These are phyloP conservation scores for Saturnispora quitensis DNA, from an alignment of 805 yeast species.

Conservation along the genomic window DNA sequence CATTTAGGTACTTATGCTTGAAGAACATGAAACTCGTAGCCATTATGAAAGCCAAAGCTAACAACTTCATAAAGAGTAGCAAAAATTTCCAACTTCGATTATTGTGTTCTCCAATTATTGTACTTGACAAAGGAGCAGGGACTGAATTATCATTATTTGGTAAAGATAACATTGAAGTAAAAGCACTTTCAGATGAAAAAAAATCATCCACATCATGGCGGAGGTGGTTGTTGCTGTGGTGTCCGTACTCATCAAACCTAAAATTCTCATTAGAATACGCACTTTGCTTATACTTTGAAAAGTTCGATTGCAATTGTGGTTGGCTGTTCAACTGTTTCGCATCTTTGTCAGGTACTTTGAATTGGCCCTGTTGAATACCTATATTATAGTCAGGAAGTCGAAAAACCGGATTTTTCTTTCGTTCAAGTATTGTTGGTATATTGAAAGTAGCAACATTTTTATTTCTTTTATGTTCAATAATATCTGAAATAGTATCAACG, in stretches of 20 bases:
- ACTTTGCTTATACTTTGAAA: not conserved
- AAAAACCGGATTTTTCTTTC: not conserved
- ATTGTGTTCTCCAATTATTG: not conserved
- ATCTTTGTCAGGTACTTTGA: not conserved
- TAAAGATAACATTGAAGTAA: not conserved
- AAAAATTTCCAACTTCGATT: not conserved
- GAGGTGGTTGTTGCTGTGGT: not conserved
- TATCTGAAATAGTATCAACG: not conserved
- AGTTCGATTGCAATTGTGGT: not conserved
- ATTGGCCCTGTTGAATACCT: not conserved
- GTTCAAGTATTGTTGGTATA: not conserved
- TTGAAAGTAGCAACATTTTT: too few relatives aligned
- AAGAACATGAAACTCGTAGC: conserved; percentile 16
- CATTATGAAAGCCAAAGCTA: not conserved
- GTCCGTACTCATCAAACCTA: not conserved
- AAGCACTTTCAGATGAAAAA: not conserved
- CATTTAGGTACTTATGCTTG: conserved; percentile 22
- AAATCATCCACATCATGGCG: not conserved
- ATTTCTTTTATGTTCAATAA: not conserved
- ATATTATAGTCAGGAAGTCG: not conserved
- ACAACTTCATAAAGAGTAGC: not conserved
- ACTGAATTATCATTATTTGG: not conserved
- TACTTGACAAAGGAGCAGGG: too few relatives aligned
- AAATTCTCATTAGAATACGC: not conserved
- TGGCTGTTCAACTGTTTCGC: not conserved